Evolutionary conservation across 768 basidiomycete genomes (phyloP), one percentile per base, ranked within the genome.

Genomic region (Arthromyces matolae): DNA sequence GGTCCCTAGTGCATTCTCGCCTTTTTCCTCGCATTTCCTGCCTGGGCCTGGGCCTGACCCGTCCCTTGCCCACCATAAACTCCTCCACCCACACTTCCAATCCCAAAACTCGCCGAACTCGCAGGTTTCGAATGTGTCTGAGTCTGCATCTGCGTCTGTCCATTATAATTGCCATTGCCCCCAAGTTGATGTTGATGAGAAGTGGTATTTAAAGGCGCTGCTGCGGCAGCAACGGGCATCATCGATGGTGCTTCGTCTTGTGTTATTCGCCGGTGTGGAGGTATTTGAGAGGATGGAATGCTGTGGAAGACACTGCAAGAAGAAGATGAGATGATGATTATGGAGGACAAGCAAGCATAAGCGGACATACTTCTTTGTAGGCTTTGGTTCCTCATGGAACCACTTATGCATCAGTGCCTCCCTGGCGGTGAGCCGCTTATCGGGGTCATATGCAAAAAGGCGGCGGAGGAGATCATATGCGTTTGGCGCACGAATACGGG

Each of bases 161-260:
- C 56, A 19, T 51, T 54, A 36, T 53, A 52, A 24, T 49, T 51
- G 6, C 48, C 56, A n/a, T 51, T 52, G 13, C 56, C 61, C 14
- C 75, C 75, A 42, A n/a, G n/a, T n/a, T n/a, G n/a, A n/a, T n/a
- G n/a, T n/a, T 73, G 76, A 31, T 73, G 73, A 2, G 70, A 65
- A n/a, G n/a, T n/a, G 0, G 68, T 66, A 50, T 70, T 70, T 46
- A n/a, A n/a, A n/a, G n/a, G n/a, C n/a, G n/a, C n/a, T n/a, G n/a
- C n/a, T n/a, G 68, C 71, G 7, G 76, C 65, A 16, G 80, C 79
- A 16, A 80, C 63, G 20, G 84, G 84, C 69, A 90, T 80, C 88
- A 90, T 89, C 0, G 86, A 88, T 0, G 89, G 87, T 5, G 87
- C 89, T 31, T 97, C 93, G 61, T 97, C 95, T 59, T 92, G 87